Conservation (phyloP, 2,329 filamentous ascomycete genomes). For the Diaporthe australafricana region DNA sequence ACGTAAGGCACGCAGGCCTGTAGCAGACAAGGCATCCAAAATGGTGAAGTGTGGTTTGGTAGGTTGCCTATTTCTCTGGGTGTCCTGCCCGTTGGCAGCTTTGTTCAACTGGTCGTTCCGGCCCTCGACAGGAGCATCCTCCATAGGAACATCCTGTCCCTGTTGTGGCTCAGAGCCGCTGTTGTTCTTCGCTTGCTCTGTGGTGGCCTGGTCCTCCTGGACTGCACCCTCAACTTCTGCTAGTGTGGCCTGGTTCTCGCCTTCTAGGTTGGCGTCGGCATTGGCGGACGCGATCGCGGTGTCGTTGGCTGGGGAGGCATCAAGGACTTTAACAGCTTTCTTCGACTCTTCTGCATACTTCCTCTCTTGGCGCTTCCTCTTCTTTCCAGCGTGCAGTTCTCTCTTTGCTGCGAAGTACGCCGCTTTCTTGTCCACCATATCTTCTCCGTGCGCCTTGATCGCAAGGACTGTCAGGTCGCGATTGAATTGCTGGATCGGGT, state of each 20-base stretch:
- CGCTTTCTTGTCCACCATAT: constrained; percentile 47
- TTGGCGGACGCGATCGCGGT: constrained; percentile 19
- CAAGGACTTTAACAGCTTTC: constrained; percentile 31
- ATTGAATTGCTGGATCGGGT: constrained; percentile 99
- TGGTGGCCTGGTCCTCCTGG: background rate
- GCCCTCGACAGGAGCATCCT: constrained; percentile 17
- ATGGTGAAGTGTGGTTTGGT: constrained; percentile 75
- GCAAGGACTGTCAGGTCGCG: constrained; percentile 93
- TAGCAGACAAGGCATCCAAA: constrained; percentile 93
- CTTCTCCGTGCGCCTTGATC: constrained; percentile 88
- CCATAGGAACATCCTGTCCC: background rate
- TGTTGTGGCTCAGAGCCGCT: background rate
- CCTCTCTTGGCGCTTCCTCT: constrained; percentile 56
- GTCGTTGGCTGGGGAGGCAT: constrained; percentile 14
- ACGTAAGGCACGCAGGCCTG: constrained; percentile 88
- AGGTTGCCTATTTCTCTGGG: constrained; percentile 41
- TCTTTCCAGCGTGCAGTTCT: constrained; percentile 51
- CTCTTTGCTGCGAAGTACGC: constrained; percentile 56
- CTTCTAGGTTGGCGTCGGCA: constrained; percentile 28
- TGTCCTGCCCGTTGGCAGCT: background rate
- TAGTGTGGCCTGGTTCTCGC: background rate
- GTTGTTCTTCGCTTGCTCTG: background rate
- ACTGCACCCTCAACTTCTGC: background rate
- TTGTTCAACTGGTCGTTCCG: constrained; percentile 13
- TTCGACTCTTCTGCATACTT: constrained; percentile 36